Conservation (phyloP, 2,329 filamentous ascomycete genomes). For the Aspergillus nomiae region DNA sequence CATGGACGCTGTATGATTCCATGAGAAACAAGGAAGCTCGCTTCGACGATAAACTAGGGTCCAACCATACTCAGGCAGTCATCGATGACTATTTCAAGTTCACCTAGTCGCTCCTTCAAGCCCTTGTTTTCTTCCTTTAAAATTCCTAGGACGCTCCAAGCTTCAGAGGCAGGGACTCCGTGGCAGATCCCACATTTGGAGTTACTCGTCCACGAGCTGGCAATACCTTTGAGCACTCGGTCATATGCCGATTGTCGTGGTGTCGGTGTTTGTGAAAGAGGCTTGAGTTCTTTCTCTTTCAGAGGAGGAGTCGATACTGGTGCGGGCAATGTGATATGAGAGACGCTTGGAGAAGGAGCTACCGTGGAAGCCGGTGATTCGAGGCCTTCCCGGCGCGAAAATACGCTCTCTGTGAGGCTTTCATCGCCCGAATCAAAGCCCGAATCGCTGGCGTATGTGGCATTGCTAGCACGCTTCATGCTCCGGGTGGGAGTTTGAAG, state of each 20-base stretch:
- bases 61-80: conserved; percentile 58
- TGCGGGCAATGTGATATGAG: conserved; percentile 33
- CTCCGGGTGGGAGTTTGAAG: conserved; percentile 36
- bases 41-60: conserved; percentile 9
- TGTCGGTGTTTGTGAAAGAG: conserved; percentile 19
- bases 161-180: conserved; percentile 45
- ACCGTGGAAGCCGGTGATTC: conserved; percentile 39
- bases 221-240: conserved; percentile 44
- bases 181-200: conserved; percentile 44
- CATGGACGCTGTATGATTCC: not conserved
- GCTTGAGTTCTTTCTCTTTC: conserved; percentile 34
- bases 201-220: conserved; percentile 32
- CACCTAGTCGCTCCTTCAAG: conserved; percentile 54
- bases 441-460: conserved; percentile 54
- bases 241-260: conserved; percentile 42
- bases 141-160: conserved; percentile 56
- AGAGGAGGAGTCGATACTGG: conserved; percentile 37
- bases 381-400: conserved; percentile 42
- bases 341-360: conserved; percentile 40
- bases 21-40: not conserved
- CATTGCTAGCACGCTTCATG: conserved; percentile 41
- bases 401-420: conserved; percentile 52
- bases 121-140: conserved; percentile 58
- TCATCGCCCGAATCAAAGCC: conserved; percentile 63
- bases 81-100: conserved; percentile 58